Evolutionary conservation across 1,284 basidiomycete genomes (phyloP).

Genomic region (Apiotrichum akiyoshidainum): DNA sequence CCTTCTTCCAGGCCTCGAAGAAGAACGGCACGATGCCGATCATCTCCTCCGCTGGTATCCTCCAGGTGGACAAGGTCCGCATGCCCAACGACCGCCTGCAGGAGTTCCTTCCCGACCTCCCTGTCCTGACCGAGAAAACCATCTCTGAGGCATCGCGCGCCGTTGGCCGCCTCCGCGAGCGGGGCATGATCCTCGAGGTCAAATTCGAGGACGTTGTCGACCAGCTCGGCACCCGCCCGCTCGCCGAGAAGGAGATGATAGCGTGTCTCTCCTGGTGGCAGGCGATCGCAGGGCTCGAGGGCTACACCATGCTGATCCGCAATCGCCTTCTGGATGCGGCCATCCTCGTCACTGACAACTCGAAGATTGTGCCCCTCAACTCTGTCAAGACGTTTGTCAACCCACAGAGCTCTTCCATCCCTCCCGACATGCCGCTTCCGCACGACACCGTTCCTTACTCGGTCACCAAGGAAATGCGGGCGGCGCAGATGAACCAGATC

Average conservation of each 20-base stretch:
- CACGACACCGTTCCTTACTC: constrained; percentile 68
- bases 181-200: constrained; percentile 74
- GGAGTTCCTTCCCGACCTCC: constrained; percentile 74
- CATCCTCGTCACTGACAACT: constrained; percentile 56
- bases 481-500: constrained; percentile 53
- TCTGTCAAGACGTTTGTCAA: constrained; percentile 73
- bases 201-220: constrained; percentile 79
- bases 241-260: constrained; percentile 71
- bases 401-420: constrained; percentile 64
- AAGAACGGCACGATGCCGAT: constrained; percentile 61
- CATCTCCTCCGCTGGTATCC: constrained; percentile 75
- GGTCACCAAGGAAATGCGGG: constrained; percentile 64
- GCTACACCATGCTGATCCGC: constrained; percentile 53
- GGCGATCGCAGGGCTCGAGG: constrained; percentile 56
- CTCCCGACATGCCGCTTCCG: constrained; percentile 78
- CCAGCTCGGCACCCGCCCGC: constrained; percentile 70
- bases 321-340: constrained; percentile 67
- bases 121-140: constrained; percentile 68
- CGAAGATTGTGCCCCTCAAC: constrained; percentile 64
- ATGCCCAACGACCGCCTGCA: constrained; percentile 71
- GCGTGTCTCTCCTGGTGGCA: constrained; percentile 91
- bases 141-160: constrained; percentile 64
- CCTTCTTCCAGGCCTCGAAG: constrained; percentile 70
- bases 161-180: constrained; percentile 63
- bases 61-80: constrained; percentile 67